Evolutionary conservation across 2,329 filamentous ascomycete species (phyloP), one percentile per base, ranked within the genome.

Genomic region (Rhynchosporium graminicola): DNA sequence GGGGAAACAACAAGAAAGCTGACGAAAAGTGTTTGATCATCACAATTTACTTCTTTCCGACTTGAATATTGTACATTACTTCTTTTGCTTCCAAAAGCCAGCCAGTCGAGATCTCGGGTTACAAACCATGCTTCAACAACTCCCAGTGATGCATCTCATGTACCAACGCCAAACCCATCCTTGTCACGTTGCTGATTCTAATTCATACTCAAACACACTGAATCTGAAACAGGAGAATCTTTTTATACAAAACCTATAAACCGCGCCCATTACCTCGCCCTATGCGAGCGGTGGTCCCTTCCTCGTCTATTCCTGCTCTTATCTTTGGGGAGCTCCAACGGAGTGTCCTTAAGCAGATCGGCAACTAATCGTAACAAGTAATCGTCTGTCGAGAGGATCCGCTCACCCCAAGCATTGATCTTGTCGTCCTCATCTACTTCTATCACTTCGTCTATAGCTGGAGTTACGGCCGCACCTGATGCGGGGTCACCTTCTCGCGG

Each of bases 321-420:
- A 69, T 88, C 86, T 75, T 81, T 85, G 4, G 86, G 86, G 36
- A 88, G 73, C 66, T 88, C 86, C 61, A 88, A 75, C 57, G 83
- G 80, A 29, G 84, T 85, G 54, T 82, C 79, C 69, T 83, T 82
- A 28, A 88, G 77, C 72, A 82, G 79, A 66, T 77, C 86, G 51
- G 82, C 81, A 86, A 93, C 91, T 61, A 84, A 83, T 42, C 79
- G 78, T 57, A 95, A 77, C 82, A 95, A 88, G 73, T 89, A 92
- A 57, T 92, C 87, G 72, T 94, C 91, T 61, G 92, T 84, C 46
- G 84, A 86, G 57, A 78, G 77, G 63, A 88, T 81, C 59, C 73
- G 79, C 45, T 78, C 80, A 5, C 84, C 86, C 78, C 80, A 87
- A 0, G 85, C 85, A 64, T 87, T 87, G 36, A 77, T 72, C 67